Evolutionary conservation across 2,329 filamentous ascomycete species (phyloP).

Genomic region (Trichophaea hybrida): DNA sequence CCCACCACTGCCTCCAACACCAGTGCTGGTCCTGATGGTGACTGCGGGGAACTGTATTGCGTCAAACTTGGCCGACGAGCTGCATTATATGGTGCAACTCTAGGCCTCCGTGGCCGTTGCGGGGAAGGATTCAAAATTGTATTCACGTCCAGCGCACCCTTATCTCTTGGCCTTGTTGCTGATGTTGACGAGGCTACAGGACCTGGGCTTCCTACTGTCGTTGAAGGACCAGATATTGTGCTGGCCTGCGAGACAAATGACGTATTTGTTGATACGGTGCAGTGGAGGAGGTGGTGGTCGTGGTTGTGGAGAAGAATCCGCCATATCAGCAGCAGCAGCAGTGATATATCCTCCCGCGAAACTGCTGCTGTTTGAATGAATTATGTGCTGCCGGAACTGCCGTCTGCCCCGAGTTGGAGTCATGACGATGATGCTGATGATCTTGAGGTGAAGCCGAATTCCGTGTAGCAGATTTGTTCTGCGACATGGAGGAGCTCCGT

Average conservation of each 20-base stretch:
- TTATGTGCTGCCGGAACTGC: no score
- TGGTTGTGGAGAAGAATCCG: not conserved
- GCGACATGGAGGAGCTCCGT: constrained; percentile 27
- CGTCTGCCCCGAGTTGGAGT: not conserved
- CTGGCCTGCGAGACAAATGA: constrained; percentile 9
- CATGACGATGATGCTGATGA: not conserved
- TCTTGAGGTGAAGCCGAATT: constrained; percentile 21
- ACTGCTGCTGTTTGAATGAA: no score
- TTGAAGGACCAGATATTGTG: constrained; percentile 19
- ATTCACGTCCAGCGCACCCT: constrained; percentile 20
- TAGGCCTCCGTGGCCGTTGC: constrained; percentile 13
- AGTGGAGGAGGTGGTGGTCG: not conserved
- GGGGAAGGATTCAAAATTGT: constrained; percentile 27
- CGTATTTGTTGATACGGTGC: not conserved
- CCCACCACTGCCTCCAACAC: not conserved
- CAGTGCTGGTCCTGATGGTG: constrained; percentile 12
- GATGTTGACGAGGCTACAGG: no score
- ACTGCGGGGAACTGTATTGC: not conserved
- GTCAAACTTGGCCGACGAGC: not conserved
- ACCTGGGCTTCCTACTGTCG: constrained; percentile 24
- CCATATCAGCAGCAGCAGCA: not conserved
- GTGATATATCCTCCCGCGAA: no score
- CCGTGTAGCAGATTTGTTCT: constrained; percentile 25
- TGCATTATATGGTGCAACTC: constrained; percentile 5
- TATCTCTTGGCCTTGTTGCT: constrained; percentile 16